Evolutionary conservation across 345 rosid genomes (phyloP), one percentile per base, ranked within the genome.

Genomic region (Eucalyptus brandiana): DNA sequence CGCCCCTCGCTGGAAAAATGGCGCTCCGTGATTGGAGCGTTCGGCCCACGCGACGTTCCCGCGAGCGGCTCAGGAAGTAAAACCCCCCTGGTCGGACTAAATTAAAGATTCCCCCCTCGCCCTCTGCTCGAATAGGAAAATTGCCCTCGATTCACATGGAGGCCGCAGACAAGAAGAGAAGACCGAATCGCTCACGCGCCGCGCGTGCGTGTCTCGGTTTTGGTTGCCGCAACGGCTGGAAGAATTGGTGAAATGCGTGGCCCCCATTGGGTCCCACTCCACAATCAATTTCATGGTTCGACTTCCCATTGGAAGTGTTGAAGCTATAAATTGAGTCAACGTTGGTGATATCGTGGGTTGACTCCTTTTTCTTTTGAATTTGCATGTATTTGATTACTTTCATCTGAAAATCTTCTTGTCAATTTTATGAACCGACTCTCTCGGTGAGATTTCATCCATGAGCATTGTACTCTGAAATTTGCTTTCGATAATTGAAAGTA

Each of bases 1-100:
- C 21, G 7, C 37, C 34, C 3, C 17, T 12, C 14, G 5, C 9
- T 7, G 0, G 1, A 0, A 53, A 19, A 53, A 8, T 53, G 5
- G 83, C 45, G 45, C 15, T 21, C 47, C 16, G 16, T 21, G 5
- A 76, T 40, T 76, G 83, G 83, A 2, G 47, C 47, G 83, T 76
- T 47, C 12, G 7, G 0, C 15, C 15, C 28, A 76, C 83, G 83
- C 28, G 45, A 3, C 5, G 2, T 21, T 12, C 83, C 5, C 83
- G 76, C 30, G 83, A 23, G 45, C 47, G 83, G 47, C 9, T 23
- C 23, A 14, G 81, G 47, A 76, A 40, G 83, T 4, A 28, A 13
- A 10, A 14, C 5, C 15, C 8, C 37, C 76, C 19, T 3, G 9
- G 40, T 11, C 28, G 83, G 47, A 11, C 47, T 11, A 6, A 3